Percentiles rank a stretch among this genome's conserved stretches.
Conservation (phyloP, 2,329 filamentous ascomycete species). For the Epichloe amarillans region DNA sequence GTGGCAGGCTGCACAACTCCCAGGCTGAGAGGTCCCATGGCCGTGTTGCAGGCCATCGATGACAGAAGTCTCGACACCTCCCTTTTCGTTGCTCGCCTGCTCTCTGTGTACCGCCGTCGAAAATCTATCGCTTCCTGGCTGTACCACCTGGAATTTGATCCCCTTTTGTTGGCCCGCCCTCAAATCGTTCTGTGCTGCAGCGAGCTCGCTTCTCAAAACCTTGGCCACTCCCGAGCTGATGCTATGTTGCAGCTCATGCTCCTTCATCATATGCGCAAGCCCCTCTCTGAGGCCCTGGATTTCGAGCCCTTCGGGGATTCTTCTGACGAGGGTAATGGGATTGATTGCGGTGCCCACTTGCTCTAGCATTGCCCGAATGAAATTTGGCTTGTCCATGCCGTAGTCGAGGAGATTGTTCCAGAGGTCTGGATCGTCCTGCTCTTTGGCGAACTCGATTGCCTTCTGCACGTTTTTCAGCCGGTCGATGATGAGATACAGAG, state of each 20-base stretch:
- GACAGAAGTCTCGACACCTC: background rate
- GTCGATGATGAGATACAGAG: constrained; percentile 85
- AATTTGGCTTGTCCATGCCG: constrained; percentile 92
- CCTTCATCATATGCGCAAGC: constrained; percentile 79
- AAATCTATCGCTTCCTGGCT: constrained; percentile 28
- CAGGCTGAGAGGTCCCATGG: constrained; percentile 27
- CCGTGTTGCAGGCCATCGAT: constrained; percentile 10
- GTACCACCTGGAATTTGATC: constrained; percentile 72
- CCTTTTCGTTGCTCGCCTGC: constrained; percentile 11
- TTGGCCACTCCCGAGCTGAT: constrained; percentile 83
- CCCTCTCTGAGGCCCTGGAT: constrained; percentile 84
- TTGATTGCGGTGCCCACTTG: constrained; percentile 91
- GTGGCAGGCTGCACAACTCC: constrained; percentile 46
- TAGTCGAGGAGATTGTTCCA: constrained; percentile 94
- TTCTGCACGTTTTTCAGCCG: constrained; percentile 83
- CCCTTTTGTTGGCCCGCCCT: constrained; percentile 69
- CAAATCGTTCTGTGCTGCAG: constrained; percentile 66
- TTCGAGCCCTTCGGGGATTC: constrained; percentile 86
- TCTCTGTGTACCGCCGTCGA: constrained; percentile 13
- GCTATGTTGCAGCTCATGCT: constrained; percentile 89
- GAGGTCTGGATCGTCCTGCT: constrained; percentile 79
- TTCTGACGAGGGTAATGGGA: constrained; percentile 75
- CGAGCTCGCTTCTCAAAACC: constrained; percentile 79
- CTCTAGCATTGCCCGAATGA: constrained; percentile 82
- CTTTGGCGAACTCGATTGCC: constrained; percentile 88